Evolutionary conservation across 169 alveolate species (phyloP), one percentile per base, ranked within the genome.

Genomic region (Cryptosporidium baileyi): DNA sequence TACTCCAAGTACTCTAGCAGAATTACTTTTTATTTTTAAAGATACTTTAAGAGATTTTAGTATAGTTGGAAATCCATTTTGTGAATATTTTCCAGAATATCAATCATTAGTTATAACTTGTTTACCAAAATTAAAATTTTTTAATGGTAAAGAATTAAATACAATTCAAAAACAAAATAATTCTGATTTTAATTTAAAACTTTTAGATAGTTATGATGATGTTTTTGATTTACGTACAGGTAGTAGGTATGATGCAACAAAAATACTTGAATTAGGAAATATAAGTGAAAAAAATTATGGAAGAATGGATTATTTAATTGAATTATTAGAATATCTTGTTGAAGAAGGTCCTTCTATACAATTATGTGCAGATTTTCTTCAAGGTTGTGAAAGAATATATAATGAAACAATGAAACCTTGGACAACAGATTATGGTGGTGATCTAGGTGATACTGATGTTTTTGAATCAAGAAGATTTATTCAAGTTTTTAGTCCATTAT

Each of bases 361-460:
- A 43, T 67, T 74, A 4, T 74, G 74, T 59, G 63, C 85, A 17
- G 36, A 51, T 11, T 51, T 74, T 38, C 60, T 74, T 8, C 85
- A 74, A 9, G 85, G 85, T 19, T 74, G 67, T 30, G 85, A 74
- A 34, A 24, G 19, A 1, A 74, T 74, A 34, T 74, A 74, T 30
- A 74, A 74, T 34, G 85, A 74, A 32, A 54, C 85, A 22, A 74
- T 74, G 85, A 51, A 57, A 11, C 85, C 65, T 6, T 74, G 85
- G 85, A 54, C 85, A 38, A 74, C 67, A 30, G 60, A 74, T 32
- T 52, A 59, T 26, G 85, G 85, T 7, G 85, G 85, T 38, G 85
- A 74, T 28, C 38, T 74, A 34, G 85, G 85, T 2, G 85, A 74
- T 24, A 51, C 36, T 0, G 67, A 74, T 74, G 62, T 44, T 15